phyloP scores from a whole-genome alignment of 805 yeast species.

The Martiniozyma abietophila region DNA sequence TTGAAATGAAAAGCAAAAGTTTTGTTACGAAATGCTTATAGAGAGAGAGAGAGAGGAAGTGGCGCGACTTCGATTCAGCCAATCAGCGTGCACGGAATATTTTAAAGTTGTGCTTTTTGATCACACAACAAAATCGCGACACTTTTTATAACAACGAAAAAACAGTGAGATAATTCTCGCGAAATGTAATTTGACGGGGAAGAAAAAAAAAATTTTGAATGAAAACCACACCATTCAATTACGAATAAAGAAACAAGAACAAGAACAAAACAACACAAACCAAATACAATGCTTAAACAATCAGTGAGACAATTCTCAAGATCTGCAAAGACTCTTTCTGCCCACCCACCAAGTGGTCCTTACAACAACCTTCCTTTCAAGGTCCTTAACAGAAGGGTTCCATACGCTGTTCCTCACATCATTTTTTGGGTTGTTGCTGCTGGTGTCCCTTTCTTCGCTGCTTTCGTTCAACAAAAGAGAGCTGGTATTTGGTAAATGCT shows the following conservation, averaged over 20 bases:
- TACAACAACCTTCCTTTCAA: conserved; percentile 92
- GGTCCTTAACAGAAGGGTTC: conserved; percentile 88
- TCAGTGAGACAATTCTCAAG: conserved; percentile 45
- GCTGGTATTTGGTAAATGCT: conserved; percentile 46
- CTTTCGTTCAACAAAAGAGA: conserved; percentile 79
- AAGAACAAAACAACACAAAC: too few relatives aligned
- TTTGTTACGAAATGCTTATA: not conserved
- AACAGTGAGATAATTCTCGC: too few relatives aligned
- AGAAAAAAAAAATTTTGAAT: too few relatives aligned
- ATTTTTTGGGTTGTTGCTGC: conserved; percentile 64
- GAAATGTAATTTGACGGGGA: too few relatives aligned
- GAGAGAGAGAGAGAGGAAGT: conserved; percentile 3
- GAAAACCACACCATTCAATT: too few relatives aligned
- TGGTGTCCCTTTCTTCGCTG: conserved; percentile 70
- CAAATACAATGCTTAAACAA: too few relatives aligned
- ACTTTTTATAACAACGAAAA: too few relatives aligned
- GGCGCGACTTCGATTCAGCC: conserved; percentile 6
- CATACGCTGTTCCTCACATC: conserved; percentile 76
- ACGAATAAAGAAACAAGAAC: too few relatives aligned
- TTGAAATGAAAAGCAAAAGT: not conserved
- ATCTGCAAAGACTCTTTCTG: conserved; percentile 30
- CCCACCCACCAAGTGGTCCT: conserved; percentile 61
- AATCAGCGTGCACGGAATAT: conserved; percentile 9
- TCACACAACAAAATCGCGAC: too few relatives aligned
- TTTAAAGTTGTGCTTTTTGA: conserved; percentile 1